These are phyloP conservation scores for Hortiboletus rubellus DNA, from an alignment of 1,284 basidiomycete species.

Conservation along the genomic window DNA sequence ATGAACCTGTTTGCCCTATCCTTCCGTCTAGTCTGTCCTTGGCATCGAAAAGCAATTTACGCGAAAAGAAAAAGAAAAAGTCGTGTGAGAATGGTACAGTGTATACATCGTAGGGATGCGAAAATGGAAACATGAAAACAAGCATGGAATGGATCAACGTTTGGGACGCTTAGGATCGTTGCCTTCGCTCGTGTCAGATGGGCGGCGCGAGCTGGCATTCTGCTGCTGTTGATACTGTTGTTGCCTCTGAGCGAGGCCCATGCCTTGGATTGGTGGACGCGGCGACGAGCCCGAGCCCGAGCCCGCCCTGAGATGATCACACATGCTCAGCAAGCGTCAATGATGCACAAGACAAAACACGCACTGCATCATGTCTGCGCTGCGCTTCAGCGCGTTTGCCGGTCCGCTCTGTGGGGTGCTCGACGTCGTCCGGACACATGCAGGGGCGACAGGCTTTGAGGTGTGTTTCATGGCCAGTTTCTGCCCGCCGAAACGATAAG, in stretches of 20 bases:
- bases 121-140: neutral
- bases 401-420: slow-evolving; percentile 11
- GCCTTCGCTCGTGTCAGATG: slow-evolving; percentile 44
- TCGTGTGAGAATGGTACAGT: neutral
- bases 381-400: slow-evolving; percentile 38
- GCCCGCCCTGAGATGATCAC: slow-evolving; percentile 7
- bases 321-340: neutral
- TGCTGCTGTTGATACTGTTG: slow-evolving; percentile 16
- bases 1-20: neutral
- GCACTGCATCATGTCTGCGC: slow-evolving; percentile 42
- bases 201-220: slow-evolving; percentile 24
- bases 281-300: slow-evolving; percentile 1
- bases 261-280: slow-evolving; percentile 40
- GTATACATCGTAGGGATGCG: neutral
- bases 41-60: neutral
- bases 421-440: neutral
- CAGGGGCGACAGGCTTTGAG: slow-evolving; percentile 5
- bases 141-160: slow-evolving; percentile 27
- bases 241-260: slow-evolving; percentile 45
- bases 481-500: neutral
- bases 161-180: slow-evolving; percentile 51
- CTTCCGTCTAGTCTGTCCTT: neutral
- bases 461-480: slow-evolving; percentile 3
- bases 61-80: neutral
- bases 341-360: slow-evolving; percentile 13